Conservation (phyloP, 805 yeast genomes). For the Saccharomycopsis oosterbeekiorum region DNA sequence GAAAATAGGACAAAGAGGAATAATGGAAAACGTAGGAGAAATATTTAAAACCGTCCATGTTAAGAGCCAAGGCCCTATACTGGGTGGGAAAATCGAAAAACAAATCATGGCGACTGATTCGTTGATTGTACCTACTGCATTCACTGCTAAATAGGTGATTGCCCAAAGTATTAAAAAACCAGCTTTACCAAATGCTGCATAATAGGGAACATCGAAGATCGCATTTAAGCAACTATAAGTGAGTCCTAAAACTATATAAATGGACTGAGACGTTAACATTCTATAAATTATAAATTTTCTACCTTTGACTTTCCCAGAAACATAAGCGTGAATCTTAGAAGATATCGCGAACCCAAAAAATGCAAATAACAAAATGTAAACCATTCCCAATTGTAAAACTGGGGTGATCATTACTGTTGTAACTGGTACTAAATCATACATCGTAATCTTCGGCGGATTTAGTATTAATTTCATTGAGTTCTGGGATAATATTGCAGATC, state of each 20-base stretch:
- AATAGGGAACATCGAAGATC: constrained; percentile 57
- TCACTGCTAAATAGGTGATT: constrained; percentile 55
- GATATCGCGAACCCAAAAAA: constrained; percentile 62
- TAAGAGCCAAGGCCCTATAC: constrained; percentile 61
- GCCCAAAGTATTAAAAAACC: constrained; percentile 75
- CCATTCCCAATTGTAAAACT: constrained; percentile 67
- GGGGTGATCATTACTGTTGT: constrained; percentile 44
- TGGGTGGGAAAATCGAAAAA: constrained; percentile 48
- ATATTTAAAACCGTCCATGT: constrained; percentile 62
- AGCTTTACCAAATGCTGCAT: constrained; percentile 47
- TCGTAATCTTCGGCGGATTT: constrained; percentile 28
- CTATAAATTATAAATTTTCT: constrained; percentile 44
- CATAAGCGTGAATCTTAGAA: constrained; percentile 38
- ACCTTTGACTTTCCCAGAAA: constrained; percentile 37
- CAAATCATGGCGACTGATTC: constrained; percentile 51
- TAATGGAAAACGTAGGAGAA: constrained; percentile 57
- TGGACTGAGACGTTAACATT: constrained; percentile 36
- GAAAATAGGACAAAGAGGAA: constrained; percentile 42
- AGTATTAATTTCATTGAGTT: constrained; percentile 11
- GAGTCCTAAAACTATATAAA: constrained; percentile 49
- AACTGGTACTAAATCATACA: constrained; percentile 41
- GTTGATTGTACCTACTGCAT: constrained; percentile 68
- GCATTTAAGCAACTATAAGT: constrained; percentile 51
- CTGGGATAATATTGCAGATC: not conserved
- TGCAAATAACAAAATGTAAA: constrained; percentile 60